Base-by-base conservation (phyloP, 2,329 filamentous ascomycete species). In the Phaeosphaeriaceae sp. region DNA sequence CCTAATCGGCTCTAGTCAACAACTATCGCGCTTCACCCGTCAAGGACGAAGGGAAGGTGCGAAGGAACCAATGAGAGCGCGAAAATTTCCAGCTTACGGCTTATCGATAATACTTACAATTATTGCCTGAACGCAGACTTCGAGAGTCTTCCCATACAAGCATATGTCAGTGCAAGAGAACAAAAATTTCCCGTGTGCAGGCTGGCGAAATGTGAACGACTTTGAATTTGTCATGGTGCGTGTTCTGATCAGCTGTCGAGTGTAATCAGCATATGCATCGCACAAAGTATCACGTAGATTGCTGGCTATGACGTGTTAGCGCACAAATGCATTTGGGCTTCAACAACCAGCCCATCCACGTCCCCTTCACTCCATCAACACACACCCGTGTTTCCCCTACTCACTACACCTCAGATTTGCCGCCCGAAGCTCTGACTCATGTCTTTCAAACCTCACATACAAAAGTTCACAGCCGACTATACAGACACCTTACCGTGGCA, bases 401-500 rank as follows among this genome's bases (percentile, higher is more conserved):
- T 59, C 51, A 46, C 48, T 19, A n/a, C 21, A 42, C 31, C 22
- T 45, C 21, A 60, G 33, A 25, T 61, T 47, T 45, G 54, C 57
- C 61, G 60, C 62, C 57, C 54, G 53, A 57, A 55, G 54, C 66
- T 70, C 58, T 70, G 68, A 75, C 68, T 73, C 73, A 76, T 76
- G 74, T 76, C 72, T 70, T 62, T 70, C 61, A 67, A 64, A 70
- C 65, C 58, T 61, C 60, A 60, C 53, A 58, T 67, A 54, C 65
- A 68, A 62, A 60, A 54, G 58, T 61, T 57, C 27, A 71, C 68
- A 17, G 69, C 68, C 55, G 66, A 71, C 49, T 74, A 69, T 55
- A 67, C 57, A 60, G 69, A 74, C 54, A 65, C 69, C 13, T 65
- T 75, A 41, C 73, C 73, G 54, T 60, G 75, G 57, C 70, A 75